Conservation (phyloP, 768 basidiomycete species). For the Dendrothele bispora region DNA sequence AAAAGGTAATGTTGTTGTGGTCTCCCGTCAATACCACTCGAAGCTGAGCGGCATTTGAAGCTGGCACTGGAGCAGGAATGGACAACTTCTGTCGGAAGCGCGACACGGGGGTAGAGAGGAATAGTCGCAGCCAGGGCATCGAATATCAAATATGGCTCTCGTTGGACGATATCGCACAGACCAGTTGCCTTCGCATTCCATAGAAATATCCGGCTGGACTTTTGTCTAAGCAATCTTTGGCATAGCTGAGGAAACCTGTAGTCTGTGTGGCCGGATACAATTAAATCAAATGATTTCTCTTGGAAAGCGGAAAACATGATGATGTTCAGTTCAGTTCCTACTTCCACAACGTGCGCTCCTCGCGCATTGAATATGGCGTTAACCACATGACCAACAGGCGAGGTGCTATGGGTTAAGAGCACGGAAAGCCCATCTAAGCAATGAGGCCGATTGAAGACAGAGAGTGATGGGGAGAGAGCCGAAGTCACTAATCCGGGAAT, state of each 20-base stretch:
- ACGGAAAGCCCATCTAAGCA: conserved; percentile 13
- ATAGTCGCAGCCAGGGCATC: background rate
- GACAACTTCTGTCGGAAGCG: too few species aligned
- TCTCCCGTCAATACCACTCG: too few species aligned
- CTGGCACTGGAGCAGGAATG: too few species aligned
- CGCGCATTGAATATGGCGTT: background rate
- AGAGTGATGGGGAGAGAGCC: conserved; percentile 15
- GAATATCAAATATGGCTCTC: background rate
- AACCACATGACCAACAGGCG: conserved; percentile 1
- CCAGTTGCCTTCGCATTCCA: background rate
- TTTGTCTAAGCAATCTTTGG: background rate
- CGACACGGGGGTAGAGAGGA: too few species aligned
- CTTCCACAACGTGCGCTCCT: background rate
- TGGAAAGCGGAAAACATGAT: background rate
- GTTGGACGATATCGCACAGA: background rate
- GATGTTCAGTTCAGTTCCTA: background rate
- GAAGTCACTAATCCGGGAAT: conserved; percentile 17
- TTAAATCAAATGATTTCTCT: background rate
- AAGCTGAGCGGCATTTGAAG: too few species aligned
- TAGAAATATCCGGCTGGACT: background rate
- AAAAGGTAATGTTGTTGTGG: too few species aligned
- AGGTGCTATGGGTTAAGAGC: conserved; percentile 14
- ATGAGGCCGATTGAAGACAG: conserved; percentile 12
- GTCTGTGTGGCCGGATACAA: background rate
- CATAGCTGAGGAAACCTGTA: background rate